Evolutionary conservation across 192 early-diverging fungal species (phyloP), one percentile per base, ranked within the genome.

Genomic region (Nowakowskiella sp.): DNA sequence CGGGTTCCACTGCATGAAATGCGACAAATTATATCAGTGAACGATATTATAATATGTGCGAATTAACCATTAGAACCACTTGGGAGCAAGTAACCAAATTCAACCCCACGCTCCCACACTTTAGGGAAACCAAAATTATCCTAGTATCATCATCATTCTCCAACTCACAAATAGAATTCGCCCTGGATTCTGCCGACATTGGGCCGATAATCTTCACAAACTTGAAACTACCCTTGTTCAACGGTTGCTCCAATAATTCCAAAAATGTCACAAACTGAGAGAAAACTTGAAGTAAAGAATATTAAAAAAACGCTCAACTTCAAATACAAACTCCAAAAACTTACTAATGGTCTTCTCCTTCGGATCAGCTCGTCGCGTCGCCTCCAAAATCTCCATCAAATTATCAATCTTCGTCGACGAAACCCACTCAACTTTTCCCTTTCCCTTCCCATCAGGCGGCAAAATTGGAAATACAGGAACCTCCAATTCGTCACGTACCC

Each of bases 251-350:
- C 21, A 65, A 23, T 9, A 72, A 7, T 36, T 72, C 67, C 19
- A 69, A 57, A 62, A 72, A 69, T 32, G 24, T 34, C 6, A 62
- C 64, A 43, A 68, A 72, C 28, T 70, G 67, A 6, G 66, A 72
- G 49, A 72, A 72, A 19, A 72, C 53, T 22, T 69, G 57, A 31
- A 36, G n/a, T n/a, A n/a, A n/a, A n/a, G n/a, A n/a, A n/a, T n/a
- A n/a, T n/a, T n/a, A n/a, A n/a, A n/a, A n/a, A n/a, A n/a, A n/a
- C n/a, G n/a, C n/a, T n/a, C n/a, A n/a, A n/a, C n/a, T n/a, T n/a
- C n/a, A n/a, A n/a, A 59, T 16, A 16, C 23, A 31, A 59, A 60
- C 46, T 26, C 19, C 22, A 44, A 13, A 46, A 8, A 46, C 53
- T 8, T 5, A 55, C 53, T 31, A 49, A 57, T 57, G 23, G 55